Base-by-base conservation (phyloP, 164 flowering plant genomes). In the Sextonia rubra region DNA sequence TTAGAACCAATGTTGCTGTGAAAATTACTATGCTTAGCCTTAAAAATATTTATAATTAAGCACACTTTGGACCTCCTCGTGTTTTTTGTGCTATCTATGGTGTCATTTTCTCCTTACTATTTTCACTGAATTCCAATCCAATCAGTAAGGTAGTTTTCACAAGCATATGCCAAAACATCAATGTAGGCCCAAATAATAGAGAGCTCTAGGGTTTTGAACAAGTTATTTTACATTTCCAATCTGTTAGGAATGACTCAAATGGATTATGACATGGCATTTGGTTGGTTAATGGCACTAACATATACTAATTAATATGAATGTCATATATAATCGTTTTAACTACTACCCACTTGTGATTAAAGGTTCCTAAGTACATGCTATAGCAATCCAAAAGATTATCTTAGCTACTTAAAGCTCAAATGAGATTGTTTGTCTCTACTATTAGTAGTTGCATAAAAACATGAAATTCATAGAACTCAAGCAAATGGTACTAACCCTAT, bases 191-290 rank as follows among this genome's bases (percentile, higher is more conserved):
- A 20, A 66, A 20, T 22, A 65, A 65, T 23, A 30, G 12, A 29
- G 68, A 65, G 68, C 47, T 65, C 24, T n/a, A 66, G 23, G 48
- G 69, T 18, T 37, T 66, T 66, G 44, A 15, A 29, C 25, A 29
- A 29, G 49, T 66, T 37, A n/a, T 66, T 66, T 66, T 66, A 47
- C 32, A 47, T 52, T 66, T 66, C 49, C 49, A 44, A 30, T 44
- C 69, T 32, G 47, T 30, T 44, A 30, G 49, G 49, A 37, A 32
- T 32, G 69, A 47, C 2, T 12, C 37, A 37, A 37, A 37, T 37
- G 48, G n/a, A 32, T 65, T 14, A 29, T 4, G 37, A 44, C 24
- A 66, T 37, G 3, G 22, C 3, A 44, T 5, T 66, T 37, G 23
- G 7, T 20, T 7, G 30, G n/a, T 52, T 52, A 5, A 18, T 15